A percentile compares a stretch with the other conserved stretches of the same genome.
phyloP scores from a whole-genome alignment of 306 rosid genomes.

The Vigna hirtella region DNA sequence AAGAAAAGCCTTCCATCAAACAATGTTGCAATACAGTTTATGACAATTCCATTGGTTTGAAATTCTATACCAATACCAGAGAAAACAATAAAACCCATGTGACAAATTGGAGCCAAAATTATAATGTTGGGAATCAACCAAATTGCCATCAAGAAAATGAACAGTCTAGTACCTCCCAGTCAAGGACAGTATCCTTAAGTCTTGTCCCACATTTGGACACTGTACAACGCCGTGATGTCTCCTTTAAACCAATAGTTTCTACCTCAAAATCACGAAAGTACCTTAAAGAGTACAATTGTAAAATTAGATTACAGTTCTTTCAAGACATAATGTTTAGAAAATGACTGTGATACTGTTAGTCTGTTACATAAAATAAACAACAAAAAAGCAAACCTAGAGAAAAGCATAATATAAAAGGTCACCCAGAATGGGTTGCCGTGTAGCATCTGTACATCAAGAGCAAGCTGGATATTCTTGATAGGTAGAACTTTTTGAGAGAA shows the following conservation, averaged over 20 bases:
- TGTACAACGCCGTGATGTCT: constrained; percentile 86
- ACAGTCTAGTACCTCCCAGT: constrained; percentile 85
- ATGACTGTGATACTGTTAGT: background rate
- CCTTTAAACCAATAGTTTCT: constrained; percentile 93
- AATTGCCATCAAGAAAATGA: constrained; percentile 34
- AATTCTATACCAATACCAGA: constrained; percentile 32
- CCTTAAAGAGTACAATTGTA: constrained; percentile 53
- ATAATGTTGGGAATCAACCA: constrained; percentile 35
- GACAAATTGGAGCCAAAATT: constrained; percentile 15
- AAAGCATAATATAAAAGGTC: background rate
- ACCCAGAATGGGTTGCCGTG: too few species aligned
- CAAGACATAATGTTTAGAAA: constrained; percentile 7
- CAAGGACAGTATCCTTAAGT: constrained; percentile 96
- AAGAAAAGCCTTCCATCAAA: constrained; percentile 24
- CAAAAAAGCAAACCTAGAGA: constrained; percentile 29
- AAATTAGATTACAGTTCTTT: constrained; percentile 39
- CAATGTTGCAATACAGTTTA: background rate
- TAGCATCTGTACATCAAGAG: too few species aligned
- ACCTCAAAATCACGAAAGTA: constrained; percentile 96
- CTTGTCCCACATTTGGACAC: constrained; percentile 70
- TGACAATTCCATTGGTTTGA: constrained; percentile 26
- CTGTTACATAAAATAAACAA: constrained; percentile 3
- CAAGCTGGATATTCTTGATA: constrained; percentile 26
- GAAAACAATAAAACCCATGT: constrained; percentile 20
- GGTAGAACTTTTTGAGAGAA: constrained; percentile 4